phyloP scores from a whole-genome alignment of 306 rosid species.

The Oemleria cerasiformis region DNA sequence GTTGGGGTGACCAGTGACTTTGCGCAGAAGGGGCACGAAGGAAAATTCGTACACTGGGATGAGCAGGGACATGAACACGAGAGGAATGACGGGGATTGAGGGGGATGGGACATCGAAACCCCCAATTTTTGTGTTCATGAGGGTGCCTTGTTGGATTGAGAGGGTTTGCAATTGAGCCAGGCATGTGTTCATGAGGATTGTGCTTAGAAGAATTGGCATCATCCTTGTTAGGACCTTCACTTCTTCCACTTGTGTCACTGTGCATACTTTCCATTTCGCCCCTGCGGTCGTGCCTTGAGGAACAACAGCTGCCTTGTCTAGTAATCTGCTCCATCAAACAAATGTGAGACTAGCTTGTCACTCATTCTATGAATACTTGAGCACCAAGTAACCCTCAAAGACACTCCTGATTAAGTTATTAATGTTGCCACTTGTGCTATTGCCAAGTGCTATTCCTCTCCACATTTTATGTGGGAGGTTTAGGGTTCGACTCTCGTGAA shows the following conservation, averaged over 20 bases:
- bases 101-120: conserved; percentile 34
- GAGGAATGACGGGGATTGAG: conserved; percentile 54
- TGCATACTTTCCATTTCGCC: conserved; percentile 45
- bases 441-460: too few species aligned
- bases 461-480: too few species aligned
- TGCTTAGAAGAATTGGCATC: conserved; percentile 57
- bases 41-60: conserved; percentile 46
- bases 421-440: too few species aligned
- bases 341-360: not conserved
- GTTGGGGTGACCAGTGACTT: conserved; percentile 42
- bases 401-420: too few species aligned
- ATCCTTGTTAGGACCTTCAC: conserved; percentile 59
- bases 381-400: not conserved
- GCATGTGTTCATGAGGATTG: conserved; percentile 56
- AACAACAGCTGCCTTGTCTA: conserved; percentile 54
- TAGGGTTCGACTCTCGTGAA: too few species aligned
- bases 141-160: conserved; percentile 46
- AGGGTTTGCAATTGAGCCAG: conserved; percentile 55
- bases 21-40: conserved; percentile 40
- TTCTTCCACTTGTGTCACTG: conserved; percentile 37
- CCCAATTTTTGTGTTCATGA: conserved; percentile 40
- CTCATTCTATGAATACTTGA: not conserved
- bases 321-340: conserved; percentile 33
- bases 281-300: conserved; percentile 25
- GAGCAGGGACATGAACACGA: conserved; percentile 52